Conservation (phyloP, 2,329 filamentous ascomycete genomes). For the Fusarium falciforme region DNA sequence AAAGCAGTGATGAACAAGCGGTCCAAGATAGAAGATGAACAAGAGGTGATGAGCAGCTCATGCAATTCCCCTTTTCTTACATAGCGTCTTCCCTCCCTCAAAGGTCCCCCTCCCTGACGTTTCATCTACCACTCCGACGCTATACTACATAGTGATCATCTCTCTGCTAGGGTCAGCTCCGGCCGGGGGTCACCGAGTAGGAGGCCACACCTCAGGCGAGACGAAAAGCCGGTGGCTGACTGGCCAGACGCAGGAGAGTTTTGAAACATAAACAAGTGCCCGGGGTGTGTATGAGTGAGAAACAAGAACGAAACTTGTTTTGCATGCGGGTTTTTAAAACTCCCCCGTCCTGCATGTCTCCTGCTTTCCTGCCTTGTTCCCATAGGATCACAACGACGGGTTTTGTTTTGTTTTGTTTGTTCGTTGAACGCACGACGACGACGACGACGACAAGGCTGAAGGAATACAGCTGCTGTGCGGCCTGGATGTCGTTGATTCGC, state of each 20-base stretch:
- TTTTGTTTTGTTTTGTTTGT: not conserved
- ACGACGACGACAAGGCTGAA: slow-evolving; percentile 14
- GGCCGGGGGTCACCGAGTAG: slow-evolving; percentile 5
- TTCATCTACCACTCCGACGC: slow-evolving; percentile 24
- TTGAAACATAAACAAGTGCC: slow-evolving; percentile 33
- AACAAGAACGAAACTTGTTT: slow-evolving; percentile 14
- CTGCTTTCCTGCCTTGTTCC: not conserved
- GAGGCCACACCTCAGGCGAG: slow-evolving; percentile 14
- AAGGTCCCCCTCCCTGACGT: not conserved
- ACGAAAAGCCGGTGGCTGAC: not conserved
- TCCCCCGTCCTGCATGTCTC: not conserved
- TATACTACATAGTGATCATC: slow-evolving; percentile 7
- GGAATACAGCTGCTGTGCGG: slow-evolving; percentile 37
- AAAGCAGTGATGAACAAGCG: not conserved
- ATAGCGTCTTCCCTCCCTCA: not conserved
- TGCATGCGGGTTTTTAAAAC: slow-evolving; percentile 27
- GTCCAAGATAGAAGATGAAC: not conserved
- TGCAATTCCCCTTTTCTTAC: not conserved
- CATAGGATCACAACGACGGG: slow-evolving; percentile 17
- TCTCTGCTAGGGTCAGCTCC: not conserved
- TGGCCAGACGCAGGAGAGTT: not conserved
- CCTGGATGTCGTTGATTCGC: slow-evolving; percentile 17
- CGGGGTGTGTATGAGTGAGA: slow-evolving; percentile 1
- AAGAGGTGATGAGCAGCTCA: not conserved
- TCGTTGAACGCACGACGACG: not conserved